Percentiles rank a stretch among this genome's conserved stretches.
phyloP scores from a whole-genome alignment of 345 rosid genomes.

The Noccaea bulbosa region DNA sequence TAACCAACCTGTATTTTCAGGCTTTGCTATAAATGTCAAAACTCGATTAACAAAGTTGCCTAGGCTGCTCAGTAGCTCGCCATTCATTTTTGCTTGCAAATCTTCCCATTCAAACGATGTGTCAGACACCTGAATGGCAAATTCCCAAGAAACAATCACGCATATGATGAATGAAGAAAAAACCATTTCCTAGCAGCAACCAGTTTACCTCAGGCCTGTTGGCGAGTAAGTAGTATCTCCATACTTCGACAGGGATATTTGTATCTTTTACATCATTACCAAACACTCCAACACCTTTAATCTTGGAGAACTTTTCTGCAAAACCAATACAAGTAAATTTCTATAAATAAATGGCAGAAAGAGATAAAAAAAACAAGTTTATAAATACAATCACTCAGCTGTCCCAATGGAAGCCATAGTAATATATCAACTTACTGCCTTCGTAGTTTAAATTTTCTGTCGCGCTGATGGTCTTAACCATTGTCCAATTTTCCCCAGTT shows the following conservation, averaged over 20 bases:
- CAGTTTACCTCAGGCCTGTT: conserved; percentile 91
- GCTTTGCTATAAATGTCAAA: conserved; percentile 63
- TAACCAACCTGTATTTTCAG: too few species aligned
- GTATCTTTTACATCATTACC: conserved; percentile 98
- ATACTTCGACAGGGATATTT: conserved; percentile 89
- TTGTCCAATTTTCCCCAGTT: conserved; percentile 93
- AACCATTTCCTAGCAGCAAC: too few species aligned
- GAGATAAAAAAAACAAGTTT: conserved; percentile 11
- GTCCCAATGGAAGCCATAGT: conserved; percentile 9
- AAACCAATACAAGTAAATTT: too few species aligned
- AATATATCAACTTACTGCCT: conserved; percentile 60
- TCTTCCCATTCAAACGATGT: conserved; percentile 68
- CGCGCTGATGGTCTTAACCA: conserved; percentile 94
- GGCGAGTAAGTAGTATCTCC: conserved; percentile 94
- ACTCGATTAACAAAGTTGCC: conserved; percentile 74
- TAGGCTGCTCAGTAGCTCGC: conserved; percentile 61
- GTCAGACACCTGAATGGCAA: conserved; percentile 53
- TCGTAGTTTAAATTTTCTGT: conserved; percentile 93
- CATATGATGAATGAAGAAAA: conserved; percentile 17
- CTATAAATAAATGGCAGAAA: background rate
- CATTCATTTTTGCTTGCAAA: conserved; percentile 67
- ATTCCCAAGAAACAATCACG: conserved; percentile 2
- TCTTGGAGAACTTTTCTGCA: too few species aligned
- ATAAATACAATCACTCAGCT: background rate
- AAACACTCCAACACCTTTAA: conserved; percentile 93